Base-by-base conservation (phyloP, 352 stramenopile species). In the Phytopythium vexans region DNA sequence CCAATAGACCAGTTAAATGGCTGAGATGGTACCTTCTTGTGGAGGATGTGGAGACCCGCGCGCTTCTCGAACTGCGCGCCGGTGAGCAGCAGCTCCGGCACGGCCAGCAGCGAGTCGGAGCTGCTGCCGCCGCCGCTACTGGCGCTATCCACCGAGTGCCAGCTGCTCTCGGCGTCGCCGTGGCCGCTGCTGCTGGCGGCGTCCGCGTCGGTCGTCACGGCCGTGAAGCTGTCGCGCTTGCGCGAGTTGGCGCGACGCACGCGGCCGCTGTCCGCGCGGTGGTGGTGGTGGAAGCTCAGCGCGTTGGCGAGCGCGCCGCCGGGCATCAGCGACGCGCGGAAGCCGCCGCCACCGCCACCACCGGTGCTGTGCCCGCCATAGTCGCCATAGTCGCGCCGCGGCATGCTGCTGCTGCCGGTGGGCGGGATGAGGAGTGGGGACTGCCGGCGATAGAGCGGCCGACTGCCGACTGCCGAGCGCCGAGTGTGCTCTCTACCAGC, bases 11-110 rank as follows among this genome's bases (percentile, higher is more conserved):
- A 10, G 35, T 50, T 32, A 16, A 16, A 35, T 11, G 14, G 21
- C 16, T 33, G 16, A 31, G 21, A 27, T 27, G 21, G 21, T 44
- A 72, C 64, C 52, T 86, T 88, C 62, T 84, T 85, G 61, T 77
- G 66, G 11, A 88, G 55, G 12, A 72, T 63, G 52, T 73, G 67
- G 32, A 88, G 54, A 27, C 60, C 39, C 8, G 64, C 72, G 21
- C 68, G 58, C 44, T 69, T 65, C 51, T 85, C 69, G n/a, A 88
- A 49, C 16, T 83, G 69, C 6, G 60, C 7, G 12, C 72, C 77
- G 2, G 66, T 69, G 35, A 83, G 47, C 34, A 82, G 56, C 35
- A 88, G 49, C 49, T 88, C 77, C 5, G 76, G 76, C 3, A 68
- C 41, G 33, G 69, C 56, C 5, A 62, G 52, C 8, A 49, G 54